phyloP scores from a whole-genome alignment of 495 filamentous ascomycete genomes.

The Penicillium canescens region DNA sequence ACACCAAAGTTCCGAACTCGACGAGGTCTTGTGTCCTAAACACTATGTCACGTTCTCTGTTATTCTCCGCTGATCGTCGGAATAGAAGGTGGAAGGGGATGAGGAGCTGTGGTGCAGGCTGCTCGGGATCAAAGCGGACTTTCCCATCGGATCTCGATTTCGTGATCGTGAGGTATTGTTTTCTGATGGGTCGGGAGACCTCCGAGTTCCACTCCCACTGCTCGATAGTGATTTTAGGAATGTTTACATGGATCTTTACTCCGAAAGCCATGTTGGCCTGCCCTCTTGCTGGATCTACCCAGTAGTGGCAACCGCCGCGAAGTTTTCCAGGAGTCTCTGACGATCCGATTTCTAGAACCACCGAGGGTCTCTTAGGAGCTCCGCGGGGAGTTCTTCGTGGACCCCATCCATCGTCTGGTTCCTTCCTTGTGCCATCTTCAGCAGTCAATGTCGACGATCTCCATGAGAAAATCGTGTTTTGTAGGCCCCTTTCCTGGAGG shows the following conservation, averaged over 20 bases:
- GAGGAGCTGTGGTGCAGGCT: background rate
- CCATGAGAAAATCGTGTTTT: background rate
- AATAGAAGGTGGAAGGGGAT: constrained; percentile 4
- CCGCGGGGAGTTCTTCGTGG: constrained; percentile 4
- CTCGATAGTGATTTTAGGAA: background rate
- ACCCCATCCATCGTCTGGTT: constrained; percentile 7
- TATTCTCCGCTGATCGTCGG: background rate
- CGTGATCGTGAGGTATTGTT: background rate
- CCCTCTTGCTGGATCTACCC: constrained; percentile 4
- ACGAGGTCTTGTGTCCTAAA: constrained; percentile 4
- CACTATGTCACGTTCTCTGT: constrained; percentile 1
- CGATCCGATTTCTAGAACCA: background rate
- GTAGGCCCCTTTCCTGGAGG: background rate
- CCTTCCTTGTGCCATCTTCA: constrained; percentile 3
- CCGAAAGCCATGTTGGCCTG: constrained; percentile 5
- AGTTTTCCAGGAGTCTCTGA: constrained; percentile 1
- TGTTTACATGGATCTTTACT: background rate
- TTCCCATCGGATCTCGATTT: background rate
- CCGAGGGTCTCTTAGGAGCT: constrained; percentile 5
- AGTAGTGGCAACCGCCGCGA: constrained; percentile 2
- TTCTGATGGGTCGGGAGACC: background rate
- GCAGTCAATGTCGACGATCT: background rate
- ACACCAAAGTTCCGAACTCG: constrained; percentile 2
- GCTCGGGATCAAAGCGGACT: constrained; percentile 1
- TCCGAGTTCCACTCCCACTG: constrained; percentile 1